A percentile compares a stretch with the other conserved stretches of the same genome.
phyloP scores from a whole-genome alignment of 352 stramenopile genomes.

The Phytophthora sp. region DNA sequence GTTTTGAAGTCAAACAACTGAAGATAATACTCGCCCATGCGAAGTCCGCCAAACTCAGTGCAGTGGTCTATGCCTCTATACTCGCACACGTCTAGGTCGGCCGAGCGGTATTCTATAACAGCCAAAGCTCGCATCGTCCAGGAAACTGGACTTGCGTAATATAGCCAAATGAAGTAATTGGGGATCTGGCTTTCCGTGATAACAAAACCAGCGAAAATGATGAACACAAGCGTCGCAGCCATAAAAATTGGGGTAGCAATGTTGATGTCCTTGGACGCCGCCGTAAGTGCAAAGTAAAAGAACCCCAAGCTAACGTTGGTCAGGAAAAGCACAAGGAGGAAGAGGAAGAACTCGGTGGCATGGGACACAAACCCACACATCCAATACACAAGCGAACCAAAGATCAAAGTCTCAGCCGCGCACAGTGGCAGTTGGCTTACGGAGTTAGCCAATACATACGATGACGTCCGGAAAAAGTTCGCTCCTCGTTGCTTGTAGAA shows the following conservation, averaged over 20 bases:
- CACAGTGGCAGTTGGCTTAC: conserved; percentile 45
- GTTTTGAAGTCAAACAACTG: conserved; percentile 45
- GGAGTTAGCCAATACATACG: conserved; percentile 63
- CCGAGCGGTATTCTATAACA: conserved; percentile 51
- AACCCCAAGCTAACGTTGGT: conserved; percentile 54
- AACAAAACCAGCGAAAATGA: conserved; percentile 63
- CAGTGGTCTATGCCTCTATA: conserved; percentile 51
- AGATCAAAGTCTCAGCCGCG: conserved; percentile 72
- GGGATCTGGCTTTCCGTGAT: conserved; percentile 59
- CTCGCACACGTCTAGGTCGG: conserved; percentile 37
- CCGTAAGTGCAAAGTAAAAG: conserved; percentile 62
- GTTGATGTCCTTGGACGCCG: conserved; percentile 35
- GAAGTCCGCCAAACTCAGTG: conserved; percentile 21
- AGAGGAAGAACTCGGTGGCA: conserved; percentile 44
- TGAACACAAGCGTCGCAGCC: conserved; percentile 50
- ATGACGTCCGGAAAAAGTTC: conserved; percentile 57
- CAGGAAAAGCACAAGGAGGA: conserved; percentile 59
- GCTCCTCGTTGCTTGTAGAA: conserved; percentile 59
- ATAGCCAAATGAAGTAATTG: conserved; percentile 61
- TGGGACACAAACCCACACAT: conserved; percentile 74
- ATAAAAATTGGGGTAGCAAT: conserved; percentile 54
- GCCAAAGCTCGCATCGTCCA: conserved; percentile 49
- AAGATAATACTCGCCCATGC: conserved; percentile 44
- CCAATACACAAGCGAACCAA: conserved; percentile 86
- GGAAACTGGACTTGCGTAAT: conserved; percentile 64